Percentiles rank a stretch among this genome's conserved stretches.
These are phyloP conservation scores for Anacardium occidentale DNA, from an alignment of 345 rosid genomes.

Conservation along the genomic window DNA sequence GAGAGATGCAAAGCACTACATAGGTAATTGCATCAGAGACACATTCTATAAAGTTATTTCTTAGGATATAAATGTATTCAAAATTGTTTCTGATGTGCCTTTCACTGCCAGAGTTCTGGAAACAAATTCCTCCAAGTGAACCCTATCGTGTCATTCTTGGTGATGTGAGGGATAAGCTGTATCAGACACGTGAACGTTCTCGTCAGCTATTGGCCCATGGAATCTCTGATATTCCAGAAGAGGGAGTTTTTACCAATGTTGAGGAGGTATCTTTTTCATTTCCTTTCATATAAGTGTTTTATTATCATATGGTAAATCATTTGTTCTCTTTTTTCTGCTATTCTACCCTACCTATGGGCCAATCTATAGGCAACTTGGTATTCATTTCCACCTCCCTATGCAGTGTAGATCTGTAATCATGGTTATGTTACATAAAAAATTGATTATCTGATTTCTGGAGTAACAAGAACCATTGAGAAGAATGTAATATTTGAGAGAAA, in stretches of 20 bases:
- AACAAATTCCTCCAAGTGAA: slow-evolving; percentile 53
- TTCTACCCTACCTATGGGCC: no score
- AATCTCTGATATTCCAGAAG: slow-evolving; percentile 62
- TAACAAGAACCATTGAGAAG: not conserved
- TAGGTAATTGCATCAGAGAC: slow-evolving; percentile 48
- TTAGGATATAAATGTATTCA: not conserved
- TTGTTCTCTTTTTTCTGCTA: not conserved
- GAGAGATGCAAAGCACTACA: slow-evolving; percentile 95
- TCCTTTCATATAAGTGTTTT: not conserved
- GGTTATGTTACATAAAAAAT: not conserved
- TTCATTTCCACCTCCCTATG: not conserved
- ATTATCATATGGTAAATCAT: not conserved
- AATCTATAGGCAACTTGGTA: not conserved
- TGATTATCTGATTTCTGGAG: not conserved
- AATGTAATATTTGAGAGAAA: no score
- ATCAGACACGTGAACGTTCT: slow-evolving; percentile 62
- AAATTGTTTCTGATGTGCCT: not conserved
- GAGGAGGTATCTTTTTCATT: slow-evolving; percentile 43
- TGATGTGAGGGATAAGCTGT: slow-evolving; percentile 62
- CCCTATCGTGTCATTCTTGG: slow-evolving; percentile 73
- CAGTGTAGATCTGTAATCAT: not conserved
- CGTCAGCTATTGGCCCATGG: slow-evolving; percentile 51
- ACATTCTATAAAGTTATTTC: not conserved
- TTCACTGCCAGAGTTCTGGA: slow-evolving; percentile 69
- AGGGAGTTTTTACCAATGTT: slow-evolving; percentile 43